Evolutionary conservation across 345 rosid genomes (phyloP).

Genomic region (Linum trigynum): DNA sequence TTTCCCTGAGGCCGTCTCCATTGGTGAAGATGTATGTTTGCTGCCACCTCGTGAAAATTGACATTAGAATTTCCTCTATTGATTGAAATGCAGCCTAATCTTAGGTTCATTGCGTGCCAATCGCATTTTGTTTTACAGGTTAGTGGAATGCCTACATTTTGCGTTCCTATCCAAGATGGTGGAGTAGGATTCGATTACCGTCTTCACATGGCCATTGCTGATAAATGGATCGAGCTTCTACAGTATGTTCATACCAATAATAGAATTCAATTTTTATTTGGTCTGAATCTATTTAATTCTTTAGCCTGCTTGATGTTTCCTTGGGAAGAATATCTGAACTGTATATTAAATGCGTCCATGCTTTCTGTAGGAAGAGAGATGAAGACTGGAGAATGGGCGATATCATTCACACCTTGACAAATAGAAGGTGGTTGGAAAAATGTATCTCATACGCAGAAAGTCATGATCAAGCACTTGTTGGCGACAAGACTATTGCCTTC

Average conservation of each 20-base stretch:
- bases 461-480: slow-evolving; percentile 99
- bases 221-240: slow-evolving; percentile 95
- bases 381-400: slow-evolving; percentile 86
- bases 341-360: slow-evolving; percentile 6
- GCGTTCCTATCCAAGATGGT: slow-evolving; percentile 79
- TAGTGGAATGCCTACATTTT: slow-evolving; percentile 96
- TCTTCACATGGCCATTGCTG: slow-evolving; percentile 92
- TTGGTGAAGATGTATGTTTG: slow-evolving; percentile 91
- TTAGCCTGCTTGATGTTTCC: slow-evolving; percentile 3
- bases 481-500: slow-evolving; percentile 95
- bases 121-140: slow-evolving; percentile 40
- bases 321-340: slow-evolving; percentile 7
- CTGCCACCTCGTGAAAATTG: not conserved
- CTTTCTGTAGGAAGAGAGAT: slow-evolving; percentile 59
- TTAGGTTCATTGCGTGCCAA: not conserved
- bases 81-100: not conserved
- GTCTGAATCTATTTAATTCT: slow-evolving; percentile 2
- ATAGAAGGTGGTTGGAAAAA: slow-evolving; percentile 85
- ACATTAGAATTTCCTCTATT: not conserved
- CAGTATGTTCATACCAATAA: slow-evolving; percentile 36
- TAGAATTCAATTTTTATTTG: slow-evolving; percentile 4
- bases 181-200: slow-evolving; percentile 98
- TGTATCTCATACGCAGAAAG: slow-evolving; percentile 87
- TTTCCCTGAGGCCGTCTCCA: slow-evolving; percentile 75
- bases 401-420: slow-evolving; percentile 59